These are phyloP conservation scores for Cymodocea nodosa DNA, from an alignment of 116 monocot species.

Conservation along the genomic window DNA sequence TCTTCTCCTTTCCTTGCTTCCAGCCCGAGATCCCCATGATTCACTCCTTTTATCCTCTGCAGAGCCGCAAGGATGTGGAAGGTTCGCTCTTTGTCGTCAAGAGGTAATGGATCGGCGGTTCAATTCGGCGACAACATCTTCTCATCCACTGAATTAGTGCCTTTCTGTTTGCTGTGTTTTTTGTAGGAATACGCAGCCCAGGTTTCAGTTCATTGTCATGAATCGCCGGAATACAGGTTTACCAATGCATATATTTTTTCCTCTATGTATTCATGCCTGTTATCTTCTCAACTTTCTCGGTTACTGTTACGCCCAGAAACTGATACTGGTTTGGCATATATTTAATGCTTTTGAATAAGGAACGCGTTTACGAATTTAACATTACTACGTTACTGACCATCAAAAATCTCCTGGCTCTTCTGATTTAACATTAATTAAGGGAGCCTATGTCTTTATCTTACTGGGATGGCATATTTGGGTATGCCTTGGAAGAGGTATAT, in stretches of 20 bases:
- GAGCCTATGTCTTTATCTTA: too few species aligned
- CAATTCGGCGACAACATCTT: too few species aligned
- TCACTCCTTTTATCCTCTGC: not conserved
- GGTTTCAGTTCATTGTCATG: slow-evolving; percentile 98
- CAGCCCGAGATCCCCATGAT: not conserved
- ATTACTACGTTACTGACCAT: too few species aligned
- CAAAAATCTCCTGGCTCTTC: too few species aligned
- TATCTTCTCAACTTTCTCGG: not conserved
- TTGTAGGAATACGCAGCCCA: slow-evolving; percentile 79
- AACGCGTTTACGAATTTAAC: too few species aligned
- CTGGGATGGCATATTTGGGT: too few species aligned
- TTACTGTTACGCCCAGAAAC: too few species aligned
- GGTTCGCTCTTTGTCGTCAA: slow-evolving; percentile 94
- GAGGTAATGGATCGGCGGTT: slow-evolving; percentile 33
- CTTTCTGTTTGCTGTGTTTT: not conserved
- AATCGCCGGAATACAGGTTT: slow-evolving; percentile 85
- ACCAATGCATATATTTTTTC: not conserved
- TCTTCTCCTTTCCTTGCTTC: slow-evolving; percentile 1
- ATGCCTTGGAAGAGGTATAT: not conserved
- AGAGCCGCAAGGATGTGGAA: slow-evolving; percentile 96
- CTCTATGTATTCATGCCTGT: too few species aligned
- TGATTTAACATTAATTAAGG: too few species aligned
- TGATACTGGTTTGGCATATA: too few species aligned
- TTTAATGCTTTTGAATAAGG: too few species aligned
- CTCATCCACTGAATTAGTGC: not conserved